Conservation (phyloP, 2,329 filamentous ascomycete species). For the Leptographium flavum region DNA sequence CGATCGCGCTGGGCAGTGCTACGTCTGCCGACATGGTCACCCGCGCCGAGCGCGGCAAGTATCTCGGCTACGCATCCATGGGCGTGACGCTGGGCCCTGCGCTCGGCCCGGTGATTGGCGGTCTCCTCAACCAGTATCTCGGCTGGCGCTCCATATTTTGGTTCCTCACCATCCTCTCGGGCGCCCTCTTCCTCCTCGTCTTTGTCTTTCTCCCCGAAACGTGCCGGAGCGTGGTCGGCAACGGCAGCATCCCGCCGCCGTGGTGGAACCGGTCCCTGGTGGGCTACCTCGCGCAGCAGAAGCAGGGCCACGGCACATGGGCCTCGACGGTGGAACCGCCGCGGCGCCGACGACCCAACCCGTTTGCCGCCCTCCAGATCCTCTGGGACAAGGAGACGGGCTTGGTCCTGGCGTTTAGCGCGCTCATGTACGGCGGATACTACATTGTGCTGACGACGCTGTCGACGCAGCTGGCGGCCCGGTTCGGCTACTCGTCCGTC, state of each 20-base stretch:
- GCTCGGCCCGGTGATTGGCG: conserved; percentile 36
- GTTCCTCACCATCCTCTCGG: conserved; percentile 32
- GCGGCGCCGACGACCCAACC: conserved; percentile 12
- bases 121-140: conserved; percentile 32
- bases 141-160: conserved; percentile 42
- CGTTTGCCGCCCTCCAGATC: conserved; percentile 18
- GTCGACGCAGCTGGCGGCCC: conserved; percentile 18
- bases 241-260: conserved; percentile 27
- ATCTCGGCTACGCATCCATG: conserved; percentile 29
- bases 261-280: conserved; percentile 11
- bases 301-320: neutral
- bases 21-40: conserved; percentile 35
- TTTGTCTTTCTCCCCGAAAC: conserved; percentile 12
- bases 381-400: conserved; percentile 21
- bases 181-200: conserved; percentile 20
- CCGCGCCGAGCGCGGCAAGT: conserved; percentile 38
- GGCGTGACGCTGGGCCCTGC: conserved; percentile 19
- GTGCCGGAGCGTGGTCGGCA: conserved; percentile 26
- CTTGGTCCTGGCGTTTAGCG: conserved; percentile 19
- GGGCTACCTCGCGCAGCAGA: neutral
- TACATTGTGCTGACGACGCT: conserved; percentile 19
- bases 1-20: conserved; percentile 34
- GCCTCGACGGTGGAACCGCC: conserved; percentile 2
- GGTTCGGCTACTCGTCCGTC: conserved; percentile 19
- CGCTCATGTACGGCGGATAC: conserved; percentile 20